phyloP scores from a whole-genome alignment of 148 eudicot species.

The Arctostaphylos glauca region DNA sequence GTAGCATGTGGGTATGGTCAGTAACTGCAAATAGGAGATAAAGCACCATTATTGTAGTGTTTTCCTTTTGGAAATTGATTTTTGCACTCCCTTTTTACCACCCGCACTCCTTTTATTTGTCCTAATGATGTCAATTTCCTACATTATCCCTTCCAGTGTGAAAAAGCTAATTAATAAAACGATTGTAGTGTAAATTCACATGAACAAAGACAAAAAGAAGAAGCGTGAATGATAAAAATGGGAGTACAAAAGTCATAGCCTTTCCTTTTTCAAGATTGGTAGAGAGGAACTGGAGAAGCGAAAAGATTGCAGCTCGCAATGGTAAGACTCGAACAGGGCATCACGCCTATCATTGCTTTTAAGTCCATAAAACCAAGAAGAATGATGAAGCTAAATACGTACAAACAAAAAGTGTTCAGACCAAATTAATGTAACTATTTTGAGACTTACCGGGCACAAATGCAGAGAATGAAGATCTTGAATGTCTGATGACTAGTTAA shows the following conservation, averaged over 20 bases:
- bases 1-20: slow-evolving; percentile 29
- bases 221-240: too few relatives aligned
- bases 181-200: too few relatives aligned
- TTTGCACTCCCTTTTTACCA: too few relatives aligned
- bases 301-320: neutral
- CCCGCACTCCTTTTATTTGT: too few relatives aligned
- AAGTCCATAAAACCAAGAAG: neutral
- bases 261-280: neutral
- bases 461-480: slow-evolving; percentile 6
- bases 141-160: too few relatives aligned
- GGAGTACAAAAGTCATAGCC: too few relatives aligned
- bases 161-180: too few relatives aligned
- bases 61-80: neutral
- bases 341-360: neutral
- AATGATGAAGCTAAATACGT: neutral
- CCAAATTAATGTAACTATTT: neutral
- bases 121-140: too few relatives aligned
- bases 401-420: neutral
- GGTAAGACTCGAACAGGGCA: neutral
- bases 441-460: neutral
- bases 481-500: neutral
- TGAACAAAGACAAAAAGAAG: too few relatives aligned
- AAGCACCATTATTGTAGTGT: neutral
- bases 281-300: neutral
- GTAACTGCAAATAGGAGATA: slow-evolving; percentile 15